Base-by-base conservation (phyloP, 306 rosid genomes). In the Prunus campanulata region DNA sequence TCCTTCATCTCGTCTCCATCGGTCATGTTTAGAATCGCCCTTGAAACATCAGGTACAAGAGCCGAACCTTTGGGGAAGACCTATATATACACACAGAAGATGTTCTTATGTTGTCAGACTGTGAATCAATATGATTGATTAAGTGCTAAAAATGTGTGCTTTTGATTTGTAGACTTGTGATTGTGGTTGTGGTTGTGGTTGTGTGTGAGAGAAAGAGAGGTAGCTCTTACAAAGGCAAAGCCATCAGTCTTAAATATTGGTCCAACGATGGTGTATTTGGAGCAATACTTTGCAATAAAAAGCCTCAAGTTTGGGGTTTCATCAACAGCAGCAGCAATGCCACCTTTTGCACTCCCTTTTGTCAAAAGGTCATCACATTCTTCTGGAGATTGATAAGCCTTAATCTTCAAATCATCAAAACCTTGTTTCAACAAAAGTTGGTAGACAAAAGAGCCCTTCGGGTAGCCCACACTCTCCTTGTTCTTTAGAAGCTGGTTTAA, bases 41-140 rank as follows among this genome's bases (percentile, higher is more conserved):
- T 90, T 50, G 93, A 92, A 12, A 90, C 69, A 68, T 92, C 97
- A 10, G 82, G 68, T 5, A 81, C 85, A 8, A 92, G 86, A 25
- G 89, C 83, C 2, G 90, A 90, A 30, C 88, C 85, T 81, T 72
- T 85, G 1, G 83, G 88, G 10, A 88, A 85, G 1, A 77, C 86
- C 87, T 88, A 44, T 15, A 11, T 6, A 54, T 11, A 16, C 19
- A 52, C 11, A 51, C 18, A 3, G 10, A 70, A 10, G 63, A 19
- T 8, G n/a, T 7, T 8, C 62, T 60, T 60, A 24, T 25, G 19
- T 12, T 60, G 35, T 60, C 35, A 25, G 7, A 3, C 15, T 5
- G 3, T 59, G 65, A 59, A 59, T 59, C 18, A 20, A 12, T 12
- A 59, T 1, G 52, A 49, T 49, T 56, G 13, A 56, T 56, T 9